A percentile compares a stretch with the other conserved stretches of the same genome.
These are phyloP conservation scores for Murraya paniculata DNA, from an alignment of 345 rosid species.

Conservation along the genomic window DNA sequence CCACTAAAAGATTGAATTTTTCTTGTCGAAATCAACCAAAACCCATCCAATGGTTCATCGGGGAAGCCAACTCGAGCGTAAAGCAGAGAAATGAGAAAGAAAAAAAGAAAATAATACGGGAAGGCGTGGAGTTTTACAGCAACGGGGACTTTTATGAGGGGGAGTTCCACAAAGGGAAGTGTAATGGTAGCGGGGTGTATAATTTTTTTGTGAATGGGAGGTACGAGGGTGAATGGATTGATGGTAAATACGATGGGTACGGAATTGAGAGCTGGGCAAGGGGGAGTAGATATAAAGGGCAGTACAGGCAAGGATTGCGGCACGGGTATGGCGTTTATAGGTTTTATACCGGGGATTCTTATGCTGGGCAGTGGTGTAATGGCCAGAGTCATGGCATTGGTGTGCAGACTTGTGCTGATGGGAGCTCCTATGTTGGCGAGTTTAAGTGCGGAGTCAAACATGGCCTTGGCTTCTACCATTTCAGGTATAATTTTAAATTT, in stretches of 20 bases:
- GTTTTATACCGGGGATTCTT: constrained; percentile 92
- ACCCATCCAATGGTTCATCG: constrained; percentile 84
- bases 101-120: constrained; percentile 38
- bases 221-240: constrained; percentile 94
- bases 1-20: constrained; percentile 36
- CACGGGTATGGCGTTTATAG: constrained; percentile 79
- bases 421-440: constrained; percentile 75
- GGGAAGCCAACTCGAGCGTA: constrained; percentile 31
- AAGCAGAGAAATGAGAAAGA: constrained; percentile 6
- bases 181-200: constrained; percentile 95
- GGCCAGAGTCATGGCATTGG: constrained; percentile 97
- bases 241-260: constrained; percentile 82
- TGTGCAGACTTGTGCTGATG: constrained; percentile 81
- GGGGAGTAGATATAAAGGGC: constrained; percentile 92
- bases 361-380: constrained; percentile 85
- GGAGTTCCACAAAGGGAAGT: constrained; percentile 74
- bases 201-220: constrained; percentile 71
- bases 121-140: constrained; percentile 81
- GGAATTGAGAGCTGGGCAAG: constrained; percentile 95
- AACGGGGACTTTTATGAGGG: constrained; percentile 96
- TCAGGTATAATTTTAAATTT: constrained; percentile 48
- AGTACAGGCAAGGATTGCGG: constrained; percentile 72
- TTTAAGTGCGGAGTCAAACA: constrained; percentile 91
- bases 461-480: constrained; percentile 89
- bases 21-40: constrained; percentile 37